A percentile compares a stretch with the other conserved stretches of the same genome.
phyloP scores from a whole-genome alignment of 2,329 filamentous ascomycete species.

The Scedosporium minutisporum region DNA sequence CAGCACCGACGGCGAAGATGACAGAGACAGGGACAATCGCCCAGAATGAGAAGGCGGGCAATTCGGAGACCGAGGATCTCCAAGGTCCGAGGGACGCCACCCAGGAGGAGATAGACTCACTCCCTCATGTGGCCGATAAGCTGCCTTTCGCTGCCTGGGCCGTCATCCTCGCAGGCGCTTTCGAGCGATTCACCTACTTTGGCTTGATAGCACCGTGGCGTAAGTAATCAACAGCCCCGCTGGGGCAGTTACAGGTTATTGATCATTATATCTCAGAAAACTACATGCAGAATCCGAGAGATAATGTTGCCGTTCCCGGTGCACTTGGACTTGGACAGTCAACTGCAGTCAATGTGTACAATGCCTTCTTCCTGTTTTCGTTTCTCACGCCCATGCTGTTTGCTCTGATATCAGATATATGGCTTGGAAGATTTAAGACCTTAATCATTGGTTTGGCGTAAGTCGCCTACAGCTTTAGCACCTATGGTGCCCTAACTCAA shows the following conservation, averaged over 20 bases:
- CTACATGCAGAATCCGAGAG: constrained; percentile 28
- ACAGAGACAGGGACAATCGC: not conserved
- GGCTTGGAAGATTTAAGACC: constrained; percentile 51
- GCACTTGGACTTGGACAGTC: constrained; percentile 40
- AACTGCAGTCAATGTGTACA: constrained; percentile 35
- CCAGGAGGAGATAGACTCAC: not conserved
- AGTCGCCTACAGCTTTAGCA: not conserved
- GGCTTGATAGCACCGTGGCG: not conserved
- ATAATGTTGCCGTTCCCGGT: constrained; percentile 28
- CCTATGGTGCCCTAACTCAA: not conserved
- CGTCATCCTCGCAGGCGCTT: not conserved
- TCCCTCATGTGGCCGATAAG: not conserved
- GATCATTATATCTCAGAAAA: constrained; percentile 21
- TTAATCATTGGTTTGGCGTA: constrained; percentile 32
- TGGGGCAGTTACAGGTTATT: not conserved
- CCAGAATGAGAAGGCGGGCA: not conserved
- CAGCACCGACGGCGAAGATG: not conserved
- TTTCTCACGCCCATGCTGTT: constrained; percentile 47
- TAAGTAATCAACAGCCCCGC: not conserved
- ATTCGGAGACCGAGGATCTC: not conserved
- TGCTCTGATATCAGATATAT: constrained; percentile 50
- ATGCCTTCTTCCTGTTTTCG: constrained; percentile 35
- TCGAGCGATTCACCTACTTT: constrained; percentile 1
- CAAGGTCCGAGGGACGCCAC: not conserved
- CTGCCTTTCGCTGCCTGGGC: not conserved